Evolutionary conservation across 1,284 basidiomycete species (phyloP), one percentile per base, ranked within the genome.

Genomic region (Meripilus lineatus): DNA sequence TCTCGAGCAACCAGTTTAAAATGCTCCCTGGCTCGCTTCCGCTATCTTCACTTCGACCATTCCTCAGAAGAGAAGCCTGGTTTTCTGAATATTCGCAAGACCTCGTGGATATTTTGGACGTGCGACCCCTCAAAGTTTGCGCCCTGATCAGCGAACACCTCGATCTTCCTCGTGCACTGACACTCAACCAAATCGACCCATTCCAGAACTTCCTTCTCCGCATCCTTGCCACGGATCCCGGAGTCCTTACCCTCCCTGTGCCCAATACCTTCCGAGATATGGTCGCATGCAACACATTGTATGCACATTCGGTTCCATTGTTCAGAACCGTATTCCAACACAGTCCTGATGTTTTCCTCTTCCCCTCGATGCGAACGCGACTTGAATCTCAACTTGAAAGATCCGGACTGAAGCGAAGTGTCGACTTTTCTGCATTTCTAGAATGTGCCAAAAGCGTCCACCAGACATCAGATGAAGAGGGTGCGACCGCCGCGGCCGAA

Each of bases 401-500:
- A 3, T 38, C 48, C 17, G 52, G 52, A n/a, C 36, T 54, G 2
- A 32, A 37, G 3, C 14, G 26, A 15, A n/a, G 32, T 1, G 38
- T 40, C 7, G 24, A 47, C 20, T 41, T 48, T 41, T 30, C 43
- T 2, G 32, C 23, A 14, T 54, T 54, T 48, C 40, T 44, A 23
- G 28, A 32, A 14, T 54, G 53, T 22, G 48, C 22, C 4, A 6
- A 13, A 10, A 45, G 50, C 20, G 32, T 20, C 4, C 21, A 17
- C 5, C 20, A 18, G 11, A 6, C 30, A 5, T 37, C 40, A 4
- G 22, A 47, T 8, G 20, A 8, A 4, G 13, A 49, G 17, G 51
- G 65, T 17, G 67, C 70, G 3, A 38, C 40, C 5, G 43, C 57
- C 17, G 51, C 71, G 1, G 72, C 63, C 43, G 47, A 51, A 1